A percentile compares a stretch with the other conserved stretches of the same genome.
Conservation (phyloP, 2,329 filamentous ascomycete species). For the Dothideomycetidae sp. region DNA sequence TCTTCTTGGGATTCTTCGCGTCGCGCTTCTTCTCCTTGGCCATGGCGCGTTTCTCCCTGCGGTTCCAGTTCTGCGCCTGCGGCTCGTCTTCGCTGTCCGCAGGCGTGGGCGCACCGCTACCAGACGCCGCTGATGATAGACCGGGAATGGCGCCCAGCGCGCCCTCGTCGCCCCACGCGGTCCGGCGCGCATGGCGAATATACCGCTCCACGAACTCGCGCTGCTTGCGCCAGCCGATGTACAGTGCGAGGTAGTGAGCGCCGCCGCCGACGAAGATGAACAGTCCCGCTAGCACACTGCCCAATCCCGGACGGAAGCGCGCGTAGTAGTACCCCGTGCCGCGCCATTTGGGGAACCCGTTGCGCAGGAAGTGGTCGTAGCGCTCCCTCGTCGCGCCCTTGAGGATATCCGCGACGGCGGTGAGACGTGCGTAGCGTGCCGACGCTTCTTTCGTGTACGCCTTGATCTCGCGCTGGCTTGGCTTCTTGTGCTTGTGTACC, state of each 20-base stretch:
- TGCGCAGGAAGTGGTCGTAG: constrained; percentile 85
- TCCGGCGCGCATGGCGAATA: constrained; percentile 73
- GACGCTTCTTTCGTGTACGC: constrained; percentile 66
- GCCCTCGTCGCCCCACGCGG: constrained; percentile 77
- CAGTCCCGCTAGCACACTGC: constrained; percentile 66
- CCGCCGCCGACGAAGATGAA: constrained; percentile 72
- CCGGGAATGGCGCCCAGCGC: constrained; percentile 54
- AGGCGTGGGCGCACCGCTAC: constrained; percentile 26
- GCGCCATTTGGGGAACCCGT: constrained; percentile 93
- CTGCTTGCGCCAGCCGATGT: constrained; percentile 80
- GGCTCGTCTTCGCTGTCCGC: constrained; percentile 33
- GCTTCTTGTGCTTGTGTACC: constrained; percentile 55
- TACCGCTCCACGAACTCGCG: constrained; percentile 83
- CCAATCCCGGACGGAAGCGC: constrained; percentile 79
- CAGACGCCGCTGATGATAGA: constrained; percentile 32
- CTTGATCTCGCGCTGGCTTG: constrained; percentile 59
- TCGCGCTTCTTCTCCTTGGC: constrained; percentile 66
- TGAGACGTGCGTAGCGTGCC: constrained; percentile 70
- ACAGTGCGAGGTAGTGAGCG: constrained; percentile 73
- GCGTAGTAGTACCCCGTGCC: constrained; percentile 98
- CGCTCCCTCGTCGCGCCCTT: constrained; percentile 66
- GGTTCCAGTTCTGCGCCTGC: constrained; percentile 52
- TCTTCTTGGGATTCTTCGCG: constrained; percentile 43
- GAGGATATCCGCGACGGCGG: constrained; percentile 73
- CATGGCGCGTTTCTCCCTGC: constrained; percentile 75